A percentile compares a stretch with the other conserved stretches of the same genome.
Conservation (phyloP, 1,139 yeast species). For the Yamadazyma dushanensis region DNA sequence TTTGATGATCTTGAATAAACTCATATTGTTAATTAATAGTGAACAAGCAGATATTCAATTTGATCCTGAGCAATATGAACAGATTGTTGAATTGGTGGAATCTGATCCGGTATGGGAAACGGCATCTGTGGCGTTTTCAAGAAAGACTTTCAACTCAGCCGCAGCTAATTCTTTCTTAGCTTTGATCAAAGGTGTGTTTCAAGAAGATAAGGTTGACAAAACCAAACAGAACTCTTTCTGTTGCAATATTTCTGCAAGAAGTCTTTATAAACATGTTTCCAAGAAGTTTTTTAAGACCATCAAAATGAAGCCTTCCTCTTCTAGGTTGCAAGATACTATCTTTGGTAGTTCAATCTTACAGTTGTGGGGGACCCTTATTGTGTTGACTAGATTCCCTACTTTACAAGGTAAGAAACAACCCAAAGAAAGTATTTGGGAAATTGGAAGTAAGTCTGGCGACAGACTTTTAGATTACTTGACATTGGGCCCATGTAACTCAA, state of each 20-base stretch:
- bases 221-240: slow-evolving; percentile 15
- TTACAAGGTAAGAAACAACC: slow-evolving; percentile 25
- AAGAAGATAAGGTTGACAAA: slow-evolving; percentile 9
- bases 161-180: slow-evolving; percentile 25
- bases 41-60: slow-evolving; percentile 8
- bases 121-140: slow-evolving; percentile 25
- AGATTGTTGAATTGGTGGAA: slow-evolving; percentile 31
- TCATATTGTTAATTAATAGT: slow-evolving; percentile 26
- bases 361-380: slow-evolving; percentile 47
- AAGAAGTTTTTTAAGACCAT: slow-evolving; percentile 54
- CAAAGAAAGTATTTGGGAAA: slow-evolving; percentile 53
- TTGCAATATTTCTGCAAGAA: slow-evolving; percentile 17
- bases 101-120: slow-evolving; percentile 48
- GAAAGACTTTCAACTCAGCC: slow-evolving; percentile 29
- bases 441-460: slow-evolving; percentile 40
- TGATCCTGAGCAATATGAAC: slow-evolving; percentile 10
- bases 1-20: slow-evolving; percentile 48
- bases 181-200: slow-evolving; percentile 41
- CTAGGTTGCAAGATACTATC: slow-evolving; percentile 27
- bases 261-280: slow-evolving; percentile 43
- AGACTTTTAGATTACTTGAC: slow-evolving; percentile 47
- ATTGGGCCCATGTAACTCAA: slow-evolving; percentile 55
- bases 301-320: slow-evolving; percentile 36
- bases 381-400: slow-evolving; percentile 34
- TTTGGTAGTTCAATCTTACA: slow-evolving; percentile 48